These are phyloP conservation scores for Zelopaecilomyces penicillatus DNA, from an alignment of 2,329 filamentous ascomycete species.

Conservation along the genomic window DNA sequence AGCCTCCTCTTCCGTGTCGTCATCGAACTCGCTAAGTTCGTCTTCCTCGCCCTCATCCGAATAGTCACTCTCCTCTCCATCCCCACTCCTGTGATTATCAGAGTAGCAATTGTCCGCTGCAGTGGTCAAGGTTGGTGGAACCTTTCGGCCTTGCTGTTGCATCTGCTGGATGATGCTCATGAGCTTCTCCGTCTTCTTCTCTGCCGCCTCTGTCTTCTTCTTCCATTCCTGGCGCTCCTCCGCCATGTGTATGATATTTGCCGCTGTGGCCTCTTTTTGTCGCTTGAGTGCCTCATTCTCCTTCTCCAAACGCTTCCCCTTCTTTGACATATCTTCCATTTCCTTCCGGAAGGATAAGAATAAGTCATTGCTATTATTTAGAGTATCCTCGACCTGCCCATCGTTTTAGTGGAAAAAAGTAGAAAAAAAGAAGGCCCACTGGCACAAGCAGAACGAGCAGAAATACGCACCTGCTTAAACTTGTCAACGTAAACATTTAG, in stretches of 20 bases:
- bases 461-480: constrained; percentile 82
- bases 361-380: constrained; percentile 96
- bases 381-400: constrained; percentile 83
- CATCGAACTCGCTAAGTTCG: constrained; percentile 57
- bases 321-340: constrained; percentile 99
- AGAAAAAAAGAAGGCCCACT: too few species aligned
- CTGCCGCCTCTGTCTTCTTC: constrained; percentile 47
- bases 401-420: constrained; percentile 7
- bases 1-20: constrained; percentile 47
- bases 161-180: constrained; percentile 93
- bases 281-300: constrained; percentile 87
- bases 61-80: constrained; percentile 56
- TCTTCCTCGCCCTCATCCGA: constrained; percentile 55
- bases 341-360: constrained; percentile 96
- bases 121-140: constrained; percentile 53
- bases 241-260: constrained; percentile 95
- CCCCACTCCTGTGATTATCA: constrained; percentile 38
- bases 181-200: constrained; percentile 81
- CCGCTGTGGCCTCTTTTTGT: constrained; percentile 87
- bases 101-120: constrained; percentile 54
- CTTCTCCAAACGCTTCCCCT: constrained; percentile 93
- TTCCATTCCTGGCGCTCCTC: constrained; percentile 82
- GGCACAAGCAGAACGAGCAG: background rate
- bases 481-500: constrained; percentile 98
- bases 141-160: constrained; percentile 85